A percentile compares a stretch with the other conserved stretches of the same genome.
phyloP scores from a whole-genome alignment of 768 basidiomycete species.

The Suillus bovinus region DNA sequence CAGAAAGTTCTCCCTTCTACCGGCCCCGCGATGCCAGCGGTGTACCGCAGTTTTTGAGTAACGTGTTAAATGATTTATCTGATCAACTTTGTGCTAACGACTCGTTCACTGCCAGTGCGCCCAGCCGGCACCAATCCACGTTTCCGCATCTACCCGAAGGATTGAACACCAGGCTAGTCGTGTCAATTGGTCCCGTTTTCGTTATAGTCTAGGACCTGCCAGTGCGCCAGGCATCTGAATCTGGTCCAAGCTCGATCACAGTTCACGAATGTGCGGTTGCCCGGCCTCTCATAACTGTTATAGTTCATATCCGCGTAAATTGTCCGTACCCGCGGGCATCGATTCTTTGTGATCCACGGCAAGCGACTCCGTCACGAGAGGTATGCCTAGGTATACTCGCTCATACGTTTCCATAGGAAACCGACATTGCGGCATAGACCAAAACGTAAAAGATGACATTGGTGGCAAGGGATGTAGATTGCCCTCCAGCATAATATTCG shows the following conservation, averaged over 20 bases:
- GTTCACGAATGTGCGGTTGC: constrained; percentile 7
- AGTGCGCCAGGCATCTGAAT: neutral
- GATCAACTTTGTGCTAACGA: neutral
- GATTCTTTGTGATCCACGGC: constrained; percentile 23
- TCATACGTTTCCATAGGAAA: constrained; percentile 27
- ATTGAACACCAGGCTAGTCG: neutral
- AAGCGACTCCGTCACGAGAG: constrained; percentile 25
- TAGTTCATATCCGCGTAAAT: constrained; percentile 35
- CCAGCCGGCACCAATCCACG: neutral
- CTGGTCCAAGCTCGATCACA: constrained; percentile 2
- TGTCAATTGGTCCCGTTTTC: constrained; percentile 5
- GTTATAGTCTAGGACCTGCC: neutral
- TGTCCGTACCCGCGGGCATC: constrained; percentile 25
- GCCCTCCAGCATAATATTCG: neutral
- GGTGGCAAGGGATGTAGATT: neutral
- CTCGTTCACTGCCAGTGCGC: neutral
- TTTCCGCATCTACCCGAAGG: constrained; percentile 4
- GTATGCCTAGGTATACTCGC: constrained; percentile 22
- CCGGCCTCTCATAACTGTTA: constrained; percentile 10
- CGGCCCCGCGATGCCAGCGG: constrained; percentile 4
- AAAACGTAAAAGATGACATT: constrained; percentile 11
- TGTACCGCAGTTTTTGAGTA: neutral
- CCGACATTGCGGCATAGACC: constrained; percentile 15
- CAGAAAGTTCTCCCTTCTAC: neutral
- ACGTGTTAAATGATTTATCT: constrained; percentile 5